Evolutionary conservation across 345 rosid genomes (phyloP), one percentile per base, ranked within the genome.

Genomic region (Noccaea caerulescens): DNA sequence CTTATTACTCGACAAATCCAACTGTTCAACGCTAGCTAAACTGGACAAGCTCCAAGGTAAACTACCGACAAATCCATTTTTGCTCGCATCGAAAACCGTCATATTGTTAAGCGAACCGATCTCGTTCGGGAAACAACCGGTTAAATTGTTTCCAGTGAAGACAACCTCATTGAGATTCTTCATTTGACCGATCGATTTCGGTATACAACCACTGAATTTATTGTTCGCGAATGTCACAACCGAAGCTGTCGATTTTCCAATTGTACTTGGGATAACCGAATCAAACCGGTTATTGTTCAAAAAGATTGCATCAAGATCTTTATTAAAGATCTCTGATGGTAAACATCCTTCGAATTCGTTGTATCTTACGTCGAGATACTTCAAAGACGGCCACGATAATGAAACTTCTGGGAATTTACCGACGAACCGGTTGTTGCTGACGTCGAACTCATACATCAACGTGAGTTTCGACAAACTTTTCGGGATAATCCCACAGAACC

Each of bases 401-500:
- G 84, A 54, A 34, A 78, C 83, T 1, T 8, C 33, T 0, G 92
- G 96, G 63, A 89, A 89, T 0, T 42, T 10, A 2, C 92, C 92
- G 0, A 82, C 90, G 25, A 87, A 81, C 0, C 91, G 81, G 30
- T 87, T 90, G 78, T 86, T 90, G 47, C 96, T 87, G 4, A 87
- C 57, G 54, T 90, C 96, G 5, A 90, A 75, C 64, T 89, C 96
- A 10, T 72, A 61, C 70, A 89, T 84, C 58, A 82, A 72, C 0
- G 10, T 69, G 6, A 89, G 81, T 46, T 73, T 84, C 0, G 80
- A 63, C 3, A 89, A 61, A 55, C 84, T 85, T 13, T 65, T 72
- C 0, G 93, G 96, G 18, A 89, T 57, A 10, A 85, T 63, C n/a
- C 96, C 93, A 63, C 93, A 85, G 37, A 89, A 87, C 13, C 96